A percentile compares a stretch with the other conserved stretches of the same genome.
phyloP scores from a whole-genome alignment of 805 yeast genomes.

The Jamesozyma spencerorum region DNA sequence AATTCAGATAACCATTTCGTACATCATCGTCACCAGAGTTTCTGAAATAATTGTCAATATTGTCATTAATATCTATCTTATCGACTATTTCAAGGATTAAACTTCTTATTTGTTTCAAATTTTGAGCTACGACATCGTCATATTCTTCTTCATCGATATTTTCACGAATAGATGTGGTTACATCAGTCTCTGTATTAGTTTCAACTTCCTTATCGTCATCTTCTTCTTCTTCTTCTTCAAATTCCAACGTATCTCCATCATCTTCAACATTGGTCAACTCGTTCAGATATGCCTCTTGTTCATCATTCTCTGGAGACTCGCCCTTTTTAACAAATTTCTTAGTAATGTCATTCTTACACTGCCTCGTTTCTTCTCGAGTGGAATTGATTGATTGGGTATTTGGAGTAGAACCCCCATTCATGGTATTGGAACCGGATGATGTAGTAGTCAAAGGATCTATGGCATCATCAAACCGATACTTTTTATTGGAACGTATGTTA shows the following conservation, averaged over 20 bases:
- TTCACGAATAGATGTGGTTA: neutral
- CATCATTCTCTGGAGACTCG: no score
- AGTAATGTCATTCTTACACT: neutral
- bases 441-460: no score
- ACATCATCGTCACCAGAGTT: neutral
- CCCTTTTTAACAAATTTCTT: no score
- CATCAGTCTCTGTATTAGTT: neutral
- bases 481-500: no score
- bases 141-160: neutral
- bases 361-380: neutral
- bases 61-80: neutral
- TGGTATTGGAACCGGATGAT: no score
- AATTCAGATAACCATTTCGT: neutral
- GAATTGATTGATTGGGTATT: no score
- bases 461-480: no score
- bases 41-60: neutral
- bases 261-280: slow-evolving; percentile 10
- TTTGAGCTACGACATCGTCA: slow-evolving; percentile 1
- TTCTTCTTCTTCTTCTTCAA: slow-evolving; percentile 3
- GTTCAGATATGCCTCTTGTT: slow-evolving; percentile 19
- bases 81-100: neutral
- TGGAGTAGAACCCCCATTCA: no score
- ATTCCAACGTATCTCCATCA: slow-evolving; percentile 9
- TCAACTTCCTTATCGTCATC: slow-evolving; percentile 1
- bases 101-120: neutral